Conservation (phyloP, 2,329 filamentous ascomycete genomes). For the Colletotrichum eremochloae region DNA sequence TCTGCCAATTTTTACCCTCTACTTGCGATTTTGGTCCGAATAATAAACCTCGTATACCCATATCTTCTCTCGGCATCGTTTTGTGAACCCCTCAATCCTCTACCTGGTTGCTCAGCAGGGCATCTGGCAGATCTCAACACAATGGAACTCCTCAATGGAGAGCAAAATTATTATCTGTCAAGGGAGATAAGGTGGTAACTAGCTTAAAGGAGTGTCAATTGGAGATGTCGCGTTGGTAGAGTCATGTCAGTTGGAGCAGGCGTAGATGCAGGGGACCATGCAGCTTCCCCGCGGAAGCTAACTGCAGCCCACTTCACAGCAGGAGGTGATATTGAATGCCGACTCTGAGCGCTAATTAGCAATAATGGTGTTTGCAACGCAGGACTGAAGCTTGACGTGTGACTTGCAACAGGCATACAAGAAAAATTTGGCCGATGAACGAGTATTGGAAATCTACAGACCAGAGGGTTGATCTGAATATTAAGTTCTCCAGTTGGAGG, state of each 20-base stretch:
- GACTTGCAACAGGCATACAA: not conserved
- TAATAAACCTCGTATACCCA: too few relatives aligned
- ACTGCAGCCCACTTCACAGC: slow-evolving; percentile 8
- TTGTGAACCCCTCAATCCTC: not conserved
- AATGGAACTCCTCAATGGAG: too few relatives aligned
- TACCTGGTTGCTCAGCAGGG: not conserved
- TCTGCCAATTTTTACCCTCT: too few relatives aligned
- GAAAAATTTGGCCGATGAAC: not conserved
- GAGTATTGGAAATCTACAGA: not conserved
- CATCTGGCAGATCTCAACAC: not conserved
- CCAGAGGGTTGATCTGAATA: not conserved
- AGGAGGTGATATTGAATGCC: not conserved
- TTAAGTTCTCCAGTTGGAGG: not conserved
- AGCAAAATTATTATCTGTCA: not conserved
- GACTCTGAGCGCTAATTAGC: not conserved
- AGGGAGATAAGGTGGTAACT: not conserved
- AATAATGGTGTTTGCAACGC: not conserved
- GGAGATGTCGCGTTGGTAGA: not conserved
- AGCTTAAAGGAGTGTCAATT: not conserved
- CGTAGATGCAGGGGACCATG: slow-evolving; percentile 25
- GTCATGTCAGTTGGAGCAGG: not conserved
- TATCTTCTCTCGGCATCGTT: not conserved
- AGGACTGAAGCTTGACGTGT: not conserved
- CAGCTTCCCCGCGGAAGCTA: slow-evolving; percentile 25
- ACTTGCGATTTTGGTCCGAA: not conserved